Evolutionary conservation across 2,329 filamentous ascomycete genomes (phyloP).

Genomic region (Pseudopyrenochaeta lycopersici): DNA sequence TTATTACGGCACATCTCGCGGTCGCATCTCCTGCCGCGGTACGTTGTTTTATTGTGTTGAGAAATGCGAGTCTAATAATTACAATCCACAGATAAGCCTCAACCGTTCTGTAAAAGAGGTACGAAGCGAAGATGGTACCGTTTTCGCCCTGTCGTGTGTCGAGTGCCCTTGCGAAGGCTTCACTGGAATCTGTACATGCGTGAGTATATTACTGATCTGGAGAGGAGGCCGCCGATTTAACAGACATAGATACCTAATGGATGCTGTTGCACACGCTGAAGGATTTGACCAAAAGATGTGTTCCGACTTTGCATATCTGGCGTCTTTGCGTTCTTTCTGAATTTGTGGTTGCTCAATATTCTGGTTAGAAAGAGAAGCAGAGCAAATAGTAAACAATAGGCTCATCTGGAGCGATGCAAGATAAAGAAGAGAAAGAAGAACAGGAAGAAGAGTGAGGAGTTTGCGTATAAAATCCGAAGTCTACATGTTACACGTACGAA

Average conservation of each 20-base stretch:
- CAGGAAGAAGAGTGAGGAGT: background rate
- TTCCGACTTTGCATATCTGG: slow-evolving; percentile 3
- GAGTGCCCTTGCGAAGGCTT: slow-evolving; percentile 38
- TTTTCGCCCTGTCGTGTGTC: slow-evolving; percentile 21
- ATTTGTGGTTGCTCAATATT: background rate
- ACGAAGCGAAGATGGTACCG: slow-evolving; percentile 19
- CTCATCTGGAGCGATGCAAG: background rate
- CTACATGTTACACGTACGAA: background rate
- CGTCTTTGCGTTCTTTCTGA: slow-evolving; percentile 10
- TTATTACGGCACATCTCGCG: slow-evolving; percentile 24
- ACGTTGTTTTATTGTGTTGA: slow-evolving; percentile 4
- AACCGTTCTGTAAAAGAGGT: slow-evolving; percentile 27
- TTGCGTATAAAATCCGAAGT: background rate
- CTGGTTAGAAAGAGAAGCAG: background rate
- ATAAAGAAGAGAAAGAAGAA: background rate
- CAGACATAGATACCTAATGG: slow-evolving; percentile 35
- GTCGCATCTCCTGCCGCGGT: slow-evolving; percentile 38
- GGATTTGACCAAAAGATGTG: background rate
- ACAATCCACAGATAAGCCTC: slow-evolving; percentile 30
- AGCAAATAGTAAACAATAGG: background rate
- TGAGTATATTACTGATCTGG: slow-evolving; percentile 14
- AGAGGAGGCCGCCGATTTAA: background rate
- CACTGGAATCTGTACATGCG: slow-evolving; percentile 31
- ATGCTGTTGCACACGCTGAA: slow-evolving; percentile 36
- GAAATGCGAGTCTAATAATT: background rate